Conservation (phyloP, 768 basidiomycete genomes). For the Candolleomyces eurysporus region DNA sequence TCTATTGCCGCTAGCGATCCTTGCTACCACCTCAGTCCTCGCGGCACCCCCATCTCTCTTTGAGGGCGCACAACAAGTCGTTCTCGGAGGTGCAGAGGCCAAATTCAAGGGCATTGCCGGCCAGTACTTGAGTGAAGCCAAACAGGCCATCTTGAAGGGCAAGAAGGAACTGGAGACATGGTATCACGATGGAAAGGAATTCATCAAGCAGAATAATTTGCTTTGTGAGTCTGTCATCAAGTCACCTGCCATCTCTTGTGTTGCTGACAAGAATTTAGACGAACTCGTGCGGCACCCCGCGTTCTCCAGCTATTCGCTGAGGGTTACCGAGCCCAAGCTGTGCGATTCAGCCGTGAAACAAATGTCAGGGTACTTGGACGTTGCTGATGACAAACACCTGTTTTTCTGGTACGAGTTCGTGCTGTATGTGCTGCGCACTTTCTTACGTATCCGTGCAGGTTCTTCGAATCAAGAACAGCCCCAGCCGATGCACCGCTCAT, state of each 20-base stretch:
- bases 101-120: conserved; percentile 22
- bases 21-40: conserved; percentile 14
- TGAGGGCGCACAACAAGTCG: conserved; percentile 10
- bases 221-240: conserved; percentile 51
- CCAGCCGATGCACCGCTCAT: conserved; percentile 81
- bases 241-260: not conserved
- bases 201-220: conserved; percentile 67
- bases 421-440: not conserved
- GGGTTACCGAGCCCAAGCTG: conserved; percentile 64
- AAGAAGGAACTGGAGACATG: conserved; percentile 58
- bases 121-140: conserved; percentile 39
- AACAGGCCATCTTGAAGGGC: conserved; percentile 41
- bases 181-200: conserved; percentile 61
- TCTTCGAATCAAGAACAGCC: conserved; percentile 79
- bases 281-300: conserved; percentile 60
- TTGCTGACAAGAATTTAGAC: conserved; percentile 35
- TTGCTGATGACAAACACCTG: conserved; percentile 74
- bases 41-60: conserved; percentile 8
- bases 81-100: conserved; percentile 11
- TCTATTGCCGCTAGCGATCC: conserved; percentile 32
- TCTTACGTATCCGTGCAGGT: conserved; percentile 45
- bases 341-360: conserved; percentile 83
- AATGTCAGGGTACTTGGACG: conserved; percentile 82
- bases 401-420: conserved; percentile 74
- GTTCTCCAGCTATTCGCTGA: conserved; percentile 50